phyloP scores from a whole-genome alignment of 176 grass and related monocot genomes.

The Triticum timopheevii region DNA sequence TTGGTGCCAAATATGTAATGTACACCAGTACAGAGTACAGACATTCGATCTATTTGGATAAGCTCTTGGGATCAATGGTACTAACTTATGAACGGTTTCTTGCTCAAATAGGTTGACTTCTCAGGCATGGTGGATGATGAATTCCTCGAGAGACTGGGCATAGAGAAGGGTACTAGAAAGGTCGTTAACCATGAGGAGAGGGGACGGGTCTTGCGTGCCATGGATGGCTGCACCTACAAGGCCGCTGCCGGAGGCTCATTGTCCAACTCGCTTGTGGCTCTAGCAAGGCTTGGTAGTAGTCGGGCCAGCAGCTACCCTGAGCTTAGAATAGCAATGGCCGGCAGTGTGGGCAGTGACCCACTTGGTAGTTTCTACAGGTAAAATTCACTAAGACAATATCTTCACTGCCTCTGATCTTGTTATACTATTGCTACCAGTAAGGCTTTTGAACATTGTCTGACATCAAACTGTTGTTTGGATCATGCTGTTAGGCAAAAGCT shows the following conservation, averaged over 20 bases:
- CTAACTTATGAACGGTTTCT: conserved; percentile 4
- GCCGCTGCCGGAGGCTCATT: conserved; percentile 88
- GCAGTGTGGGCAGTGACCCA: conserved; percentile 83
- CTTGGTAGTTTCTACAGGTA: conserved; percentile 94
- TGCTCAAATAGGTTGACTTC: conserved; percentile 72
- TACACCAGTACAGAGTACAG: not conserved
- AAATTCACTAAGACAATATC: conserved; percentile 10
- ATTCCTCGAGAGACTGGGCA: conserved; percentile 65
- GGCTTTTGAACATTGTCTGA: conserved; percentile 19
- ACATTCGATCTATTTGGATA: not conserved
- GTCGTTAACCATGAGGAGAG: conserved; percentile 94
- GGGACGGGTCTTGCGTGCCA: conserved; percentile 65
- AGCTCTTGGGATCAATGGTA: not conserved
- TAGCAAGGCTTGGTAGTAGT: conserved; percentile 66
- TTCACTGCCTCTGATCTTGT: not conserved
- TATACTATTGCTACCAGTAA: conserved; percentile 1
- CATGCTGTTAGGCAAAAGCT: conserved; percentile 55
- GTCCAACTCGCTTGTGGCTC: conserved; percentile 84
- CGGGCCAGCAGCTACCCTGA: conserved; percentile 42
- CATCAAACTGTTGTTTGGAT: conserved; percentile 11
- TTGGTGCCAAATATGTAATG: not conserved
- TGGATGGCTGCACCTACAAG: conserved; percentile 98
- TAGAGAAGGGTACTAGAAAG: conserved; percentile 85
- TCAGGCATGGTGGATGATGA: conserved; percentile 80
- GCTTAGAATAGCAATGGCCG: conserved; percentile 80